Evolutionary conservation across 805 yeast genomes (phyloP), one percentile per base, ranked within the genome.

Genomic region (Cyberlindnera bimundalis): DNA sequence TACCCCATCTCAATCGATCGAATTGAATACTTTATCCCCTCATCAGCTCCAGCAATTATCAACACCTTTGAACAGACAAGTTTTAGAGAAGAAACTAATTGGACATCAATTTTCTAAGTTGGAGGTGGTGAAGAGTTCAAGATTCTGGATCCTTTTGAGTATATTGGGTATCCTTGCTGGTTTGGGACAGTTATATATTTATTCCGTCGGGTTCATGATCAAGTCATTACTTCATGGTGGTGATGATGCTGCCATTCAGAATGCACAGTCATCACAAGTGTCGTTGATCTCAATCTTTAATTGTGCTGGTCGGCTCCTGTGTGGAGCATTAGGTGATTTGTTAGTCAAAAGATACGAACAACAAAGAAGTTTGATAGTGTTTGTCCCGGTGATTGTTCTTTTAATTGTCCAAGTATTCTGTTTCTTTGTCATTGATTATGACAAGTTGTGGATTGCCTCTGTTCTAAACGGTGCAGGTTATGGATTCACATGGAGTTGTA

Each of bases 181-280:
- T 0, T 57, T 78, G 41, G 84, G 89, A 20, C 91, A 84, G 52
- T 75, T 81, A 74, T 85, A 80, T 56, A 84, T 84, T 29, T 82
- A 79, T 50, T 76, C 86, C 0, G 76, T 84, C 28, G 95, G 95
- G 0, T 81, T 79, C 52, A 74, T 84, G 51, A 84, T 81, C 12
- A 66, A 67, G 37, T 75, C 84, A 0, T 60, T 78, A 28, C 52
- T 61, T 15, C 47, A 45, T 9, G 37, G 35, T 11, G 32, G 33
- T 1, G 59, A 53, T 4, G 61, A 53, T 1, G 45, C 52, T 3
- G 16, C 20, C 2, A 41, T 46, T 1, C 66, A 77, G 24, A 83
- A 75, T 52, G 70, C 76, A 42, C 95, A 85, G 58, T 82, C 83
- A 39, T 61, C 71, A 24, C 93, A 85, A 59, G 95, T 85, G 12